These are phyloP conservation scores for Myrica gale DNA, from an alignment of 306 rosid genomes.

Conservation along the genomic window DNA sequence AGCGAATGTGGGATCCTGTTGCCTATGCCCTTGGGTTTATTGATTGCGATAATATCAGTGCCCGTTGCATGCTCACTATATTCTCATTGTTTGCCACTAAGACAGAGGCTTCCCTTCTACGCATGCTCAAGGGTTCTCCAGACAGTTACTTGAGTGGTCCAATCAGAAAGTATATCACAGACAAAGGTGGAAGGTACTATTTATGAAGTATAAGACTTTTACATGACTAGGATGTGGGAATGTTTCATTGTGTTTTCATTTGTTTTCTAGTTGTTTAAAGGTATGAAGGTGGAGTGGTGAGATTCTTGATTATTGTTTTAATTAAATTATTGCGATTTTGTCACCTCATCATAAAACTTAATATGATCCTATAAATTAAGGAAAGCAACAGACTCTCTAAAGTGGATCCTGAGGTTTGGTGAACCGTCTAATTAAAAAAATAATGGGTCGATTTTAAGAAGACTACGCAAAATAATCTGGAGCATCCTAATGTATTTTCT, in stretches of 20 bases:
- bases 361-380: too few relatives aligned
- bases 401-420: too few relatives aligned
- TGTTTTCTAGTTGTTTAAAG: not conserved
- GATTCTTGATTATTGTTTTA: too few relatives aligned
- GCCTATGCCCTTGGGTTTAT: slow-evolving; percentile 99
- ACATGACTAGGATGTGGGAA: slow-evolving; percentile 7
- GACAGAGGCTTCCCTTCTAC: slow-evolving; percentile 94
- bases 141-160: slow-evolving; percentile 94
- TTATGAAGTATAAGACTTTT: slow-evolving; percentile 9
- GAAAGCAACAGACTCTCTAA: too few relatives aligned
- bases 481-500: too few relatives aligned
- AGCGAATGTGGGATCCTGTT: slow-evolving; percentile 97
- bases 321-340: too few relatives aligned
- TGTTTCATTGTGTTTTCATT: slow-evolving; percentile 1
- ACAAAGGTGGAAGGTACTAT: slow-evolving; percentile 87
- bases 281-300: too few relatives aligned
- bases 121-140: slow-evolving; percentile 99
- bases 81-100: slow-evolving; percentile 94
- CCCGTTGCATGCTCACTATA: slow-evolving; percentile 99
- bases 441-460: too few relatives aligned
- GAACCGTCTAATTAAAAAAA: too few relatives aligned
- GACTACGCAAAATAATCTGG: too few relatives aligned
- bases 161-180: slow-evolving; percentile 81
- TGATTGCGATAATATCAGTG: slow-evolving; percentile 96
- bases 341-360: too few relatives aligned